Evolutionary conservation across 2,329 filamentous ascomycete genomes (phyloP).

Genomic region (Fusarium acutatum): DNA sequence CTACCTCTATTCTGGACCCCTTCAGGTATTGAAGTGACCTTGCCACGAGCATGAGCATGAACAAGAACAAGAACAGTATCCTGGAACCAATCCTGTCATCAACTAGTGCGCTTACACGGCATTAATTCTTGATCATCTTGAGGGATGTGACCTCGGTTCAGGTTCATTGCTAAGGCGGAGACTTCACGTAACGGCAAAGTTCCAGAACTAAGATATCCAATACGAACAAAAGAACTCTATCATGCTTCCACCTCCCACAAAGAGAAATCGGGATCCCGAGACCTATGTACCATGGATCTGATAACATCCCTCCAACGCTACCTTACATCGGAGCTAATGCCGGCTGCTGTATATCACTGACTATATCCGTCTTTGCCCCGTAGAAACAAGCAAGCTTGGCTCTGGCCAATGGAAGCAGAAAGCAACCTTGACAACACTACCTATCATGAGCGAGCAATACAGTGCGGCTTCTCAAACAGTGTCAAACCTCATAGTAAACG

Average conservation of each 20-base stretch:
- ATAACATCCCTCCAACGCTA: conserved; percentile 26
- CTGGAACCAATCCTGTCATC: conserved; percentile 6
- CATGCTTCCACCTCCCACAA: not conserved
- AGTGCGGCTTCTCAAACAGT: conserved; percentile 30
- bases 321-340: conserved; percentile 29
- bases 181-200: not conserved
- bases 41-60: not conserved
- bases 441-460: conserved; percentile 25
- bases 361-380: conserved; percentile 5
- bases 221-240: conserved; percentile 5
- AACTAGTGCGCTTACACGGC: conserved; percentile 7
- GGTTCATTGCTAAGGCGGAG: not conserved
- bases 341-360: not conserved
- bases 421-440: conserved; percentile 1
- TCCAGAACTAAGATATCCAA: not conserved
- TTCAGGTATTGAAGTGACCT: not conserved
- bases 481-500: conserved; percentile 27
- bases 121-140: not conserved
- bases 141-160: not conserved
- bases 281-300: conserved; percentile 13
- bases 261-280: not conserved
- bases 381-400: not conserved
- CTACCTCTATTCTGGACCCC: conserved; percentile 6
- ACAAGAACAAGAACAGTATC: not conserved
- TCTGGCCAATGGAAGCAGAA: conserved; percentile 8